Percentiles rank a stretch among this genome's conserved stretches.
Conservation (phyloP, 768 basidiomycete genomes). For the Serendipita vermifera region DNA sequence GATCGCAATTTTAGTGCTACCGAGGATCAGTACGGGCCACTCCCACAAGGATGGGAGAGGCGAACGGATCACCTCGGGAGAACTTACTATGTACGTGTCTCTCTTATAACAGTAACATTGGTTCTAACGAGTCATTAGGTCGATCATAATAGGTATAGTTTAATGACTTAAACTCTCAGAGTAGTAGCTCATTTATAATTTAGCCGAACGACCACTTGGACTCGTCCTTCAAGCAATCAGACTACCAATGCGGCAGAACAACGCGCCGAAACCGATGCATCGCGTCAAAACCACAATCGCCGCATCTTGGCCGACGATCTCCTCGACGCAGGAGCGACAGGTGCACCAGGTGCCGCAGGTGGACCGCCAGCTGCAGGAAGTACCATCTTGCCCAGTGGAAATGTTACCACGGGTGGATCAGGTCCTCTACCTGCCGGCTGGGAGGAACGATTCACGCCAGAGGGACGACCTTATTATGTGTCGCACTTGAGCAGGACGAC, state of each 20-base stretch:
- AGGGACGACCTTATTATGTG: constrained; percentile 63
- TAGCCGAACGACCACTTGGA: constrained; percentile 29
- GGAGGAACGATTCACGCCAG: constrained; percentile 85
- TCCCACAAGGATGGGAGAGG: constrained; percentile 77
- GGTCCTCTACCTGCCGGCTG: constrained; percentile 74
- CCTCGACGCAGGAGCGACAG: constrained; percentile 16
- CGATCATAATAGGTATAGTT: constrained; percentile 69
- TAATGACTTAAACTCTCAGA: constrained; percentile 48
- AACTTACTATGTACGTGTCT: constrained; percentile 41
- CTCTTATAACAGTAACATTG: neutral
- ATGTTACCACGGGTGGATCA: constrained; percentile 26
- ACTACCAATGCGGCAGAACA: constrained; percentile 1
- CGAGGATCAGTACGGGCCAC: constrained; percentile 47
- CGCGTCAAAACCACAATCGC: constrained; percentile 23
- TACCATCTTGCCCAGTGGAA: constrained; percentile 1
- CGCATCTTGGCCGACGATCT: constrained; percentile 18
- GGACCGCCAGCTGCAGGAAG: constrained; percentile 16
- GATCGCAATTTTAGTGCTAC: constrained; percentile 20
- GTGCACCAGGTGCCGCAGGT: constrained; percentile 15
- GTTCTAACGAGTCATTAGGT: constrained; percentile 27
- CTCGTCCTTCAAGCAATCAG: constrained; percentile 29
- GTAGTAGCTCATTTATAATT: constrained; percentile 16
- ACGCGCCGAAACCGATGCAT: constrained; percentile 6
- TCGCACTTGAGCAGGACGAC: constrained; percentile 77
- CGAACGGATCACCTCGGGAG: constrained; percentile 59